A percentile compares a stretch with the other conserved stretches of the same genome.
Conservation (phyloP, 2,329 filamentous ascomycete genomes). For the Dichotomopilus funicola region DNA sequence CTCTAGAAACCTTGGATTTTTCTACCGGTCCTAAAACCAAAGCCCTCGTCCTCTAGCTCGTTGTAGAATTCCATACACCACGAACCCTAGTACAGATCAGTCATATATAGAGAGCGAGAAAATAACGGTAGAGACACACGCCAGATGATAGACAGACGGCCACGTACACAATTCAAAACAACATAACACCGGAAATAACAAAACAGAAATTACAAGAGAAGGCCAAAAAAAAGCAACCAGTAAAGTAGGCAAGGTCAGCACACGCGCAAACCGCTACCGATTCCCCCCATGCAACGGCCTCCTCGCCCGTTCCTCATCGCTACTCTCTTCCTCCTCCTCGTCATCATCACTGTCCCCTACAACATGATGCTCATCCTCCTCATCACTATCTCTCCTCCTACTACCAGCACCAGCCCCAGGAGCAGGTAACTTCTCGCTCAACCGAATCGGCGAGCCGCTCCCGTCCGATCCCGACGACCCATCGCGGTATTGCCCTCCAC, state of each 20-base stretch:
- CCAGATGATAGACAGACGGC: no score
- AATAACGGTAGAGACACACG: no score
- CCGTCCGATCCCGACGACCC: constrained; percentile 6
- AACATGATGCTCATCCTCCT: constrained; percentile 42
- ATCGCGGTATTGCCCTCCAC: constrained; percentile 32
- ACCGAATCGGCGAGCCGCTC: constrained; percentile 15
- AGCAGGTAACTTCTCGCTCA: constrained; percentile 26
- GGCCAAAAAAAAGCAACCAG: background rate
- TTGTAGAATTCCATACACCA: no score
- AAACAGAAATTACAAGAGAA: background rate
- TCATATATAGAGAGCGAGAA: no score
- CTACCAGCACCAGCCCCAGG: background rate
- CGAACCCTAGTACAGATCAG: no score
- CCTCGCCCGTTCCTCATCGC: constrained; percentile 8
- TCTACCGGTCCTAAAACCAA: no score
- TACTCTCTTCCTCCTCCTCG: constrained; percentile 27
- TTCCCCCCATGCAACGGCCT: constrained; percentile 15
- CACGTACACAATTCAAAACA: no score
- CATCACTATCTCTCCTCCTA: constrained; percentile 23
- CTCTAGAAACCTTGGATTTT: no score
- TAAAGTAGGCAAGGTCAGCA: background rate
- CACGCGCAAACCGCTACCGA: constrained; percentile 2
- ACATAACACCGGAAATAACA: background rate
- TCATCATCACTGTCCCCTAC: constrained; percentile 41
- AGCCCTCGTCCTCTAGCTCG: no score